These are phyloP conservation scores for Iberis pinnata DNA, from an alignment of 345 rosid species.

Conservation along the genomic window DNA sequence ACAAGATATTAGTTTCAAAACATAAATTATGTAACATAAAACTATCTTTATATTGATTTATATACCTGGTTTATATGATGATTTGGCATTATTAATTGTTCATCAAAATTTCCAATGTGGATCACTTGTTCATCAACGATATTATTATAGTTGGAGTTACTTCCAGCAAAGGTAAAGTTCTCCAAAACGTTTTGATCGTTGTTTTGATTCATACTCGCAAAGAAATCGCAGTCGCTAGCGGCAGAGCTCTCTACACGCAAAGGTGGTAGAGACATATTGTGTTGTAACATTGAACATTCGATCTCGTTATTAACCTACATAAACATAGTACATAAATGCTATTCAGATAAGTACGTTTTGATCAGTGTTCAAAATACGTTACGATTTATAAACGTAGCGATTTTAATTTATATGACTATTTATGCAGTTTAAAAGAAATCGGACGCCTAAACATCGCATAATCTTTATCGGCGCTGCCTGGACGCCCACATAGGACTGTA, in stretches of 20 bases:
- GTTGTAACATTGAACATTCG: slow-evolving; percentile 30
- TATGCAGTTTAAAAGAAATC: too few relatives aligned
- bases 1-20: not conserved
- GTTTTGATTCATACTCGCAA: slow-evolving; percentile 28
- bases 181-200: slow-evolving; percentile 31
- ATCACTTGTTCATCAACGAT: slow-evolving; percentile 29
- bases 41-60: not conserved
- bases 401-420: too few relatives aligned
- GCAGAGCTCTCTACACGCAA: slow-evolving; percentile 54
- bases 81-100: slow-evolving; percentile 46
- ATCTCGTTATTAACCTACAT: slow-evolving; percentile 32
- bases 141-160: slow-evolving; percentile 27
- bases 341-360: too few relatives aligned
- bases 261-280: slow-evolving; percentile 42
- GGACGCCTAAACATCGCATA: too few relatives aligned
- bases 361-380: too few relatives aligned
- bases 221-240: slow-evolving; percentile 30
- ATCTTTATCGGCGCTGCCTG: too few relatives aligned
- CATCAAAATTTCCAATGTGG: slow-evolving; percentile 42
- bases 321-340: too few relatives aligned
- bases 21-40: not conserved
- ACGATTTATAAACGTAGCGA: too few relatives aligned
- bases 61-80: slow-evolving; percentile 58
- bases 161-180: slow-evolving; percentile 50
- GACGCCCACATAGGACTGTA: too few relatives aligned